Conservation (phyloP, 2,329 filamentous ascomycete species). For the Akanthomyces dipterigenus region DNA sequence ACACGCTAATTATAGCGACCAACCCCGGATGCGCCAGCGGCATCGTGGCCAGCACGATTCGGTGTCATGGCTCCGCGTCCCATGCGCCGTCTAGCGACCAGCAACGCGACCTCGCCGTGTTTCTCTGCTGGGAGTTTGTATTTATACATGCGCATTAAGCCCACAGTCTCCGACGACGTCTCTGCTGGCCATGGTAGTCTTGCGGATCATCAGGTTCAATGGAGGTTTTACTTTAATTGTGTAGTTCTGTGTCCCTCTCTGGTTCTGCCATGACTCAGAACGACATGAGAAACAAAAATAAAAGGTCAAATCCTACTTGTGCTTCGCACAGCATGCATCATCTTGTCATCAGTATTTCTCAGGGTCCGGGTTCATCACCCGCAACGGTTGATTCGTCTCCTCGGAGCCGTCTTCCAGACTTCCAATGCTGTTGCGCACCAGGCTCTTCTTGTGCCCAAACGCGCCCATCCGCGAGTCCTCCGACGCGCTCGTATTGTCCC, state of each 20-base stretch:
- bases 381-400: background rate
- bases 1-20: background rate
- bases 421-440: conserved; percentile 2
- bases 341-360: background rate
- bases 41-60: background rate
- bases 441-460: conserved; percentile 1
- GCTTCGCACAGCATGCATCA: too few relatives aligned
- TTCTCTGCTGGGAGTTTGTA: too few relatives aligned
- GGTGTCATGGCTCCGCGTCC: background rate
- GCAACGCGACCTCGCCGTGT: background rate
- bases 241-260: too few relatives aligned
- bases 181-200: too few relatives aligned
- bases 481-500: conserved; percentile 7
- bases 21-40: background rate
- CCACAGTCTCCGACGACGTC: too few relatives aligned
- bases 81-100: background rate
- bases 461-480: conserved; percentile 6
- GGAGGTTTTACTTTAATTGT: too few relatives aligned
- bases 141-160: too few relatives aligned
- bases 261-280: too few relatives aligned
- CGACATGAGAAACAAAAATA: too few relatives aligned
- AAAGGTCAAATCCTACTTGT: too few relatives aligned
- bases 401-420: background rate
- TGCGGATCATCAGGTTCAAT: too few relatives aligned
- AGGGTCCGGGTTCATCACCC: background rate